Evolutionary conservation across 2,329 filamentous ascomycete species (phyloP).

Genomic region (Curvularia sp.): DNA sequence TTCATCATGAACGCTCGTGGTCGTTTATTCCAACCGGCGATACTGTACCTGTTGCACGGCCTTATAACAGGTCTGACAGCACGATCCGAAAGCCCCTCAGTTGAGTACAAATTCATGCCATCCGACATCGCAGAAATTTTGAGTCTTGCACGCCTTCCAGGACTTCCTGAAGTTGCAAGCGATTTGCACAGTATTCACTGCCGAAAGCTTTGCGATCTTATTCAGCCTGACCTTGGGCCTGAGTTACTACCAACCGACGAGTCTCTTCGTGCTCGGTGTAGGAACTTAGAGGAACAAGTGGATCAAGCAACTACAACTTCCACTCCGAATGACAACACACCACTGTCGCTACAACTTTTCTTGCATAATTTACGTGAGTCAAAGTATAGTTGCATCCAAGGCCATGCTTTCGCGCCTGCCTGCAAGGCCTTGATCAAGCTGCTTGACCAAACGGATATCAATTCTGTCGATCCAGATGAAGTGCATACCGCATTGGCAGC

Average conservation of each 20-base stretch:
- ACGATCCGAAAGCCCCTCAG: background rate
- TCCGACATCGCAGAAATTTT: slow-evolving; percentile 46
- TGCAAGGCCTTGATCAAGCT: slow-evolving; percentile 34
- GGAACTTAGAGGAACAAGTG: slow-evolving; percentile 13
- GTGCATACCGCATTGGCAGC: slow-evolving; percentile 40
- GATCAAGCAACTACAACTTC: background rate
- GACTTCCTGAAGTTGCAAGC: slow-evolving; percentile 54
- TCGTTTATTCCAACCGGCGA: slow-evolving; percentile 52
- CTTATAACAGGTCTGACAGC: slow-evolving; percentile 46
- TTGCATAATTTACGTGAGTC: slow-evolving; percentile 34
- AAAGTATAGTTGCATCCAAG: slow-evolving; percentile 43
- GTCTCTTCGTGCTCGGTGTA: slow-evolving; percentile 21
- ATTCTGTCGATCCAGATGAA: slow-evolving; percentile 18
- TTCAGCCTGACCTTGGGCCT: slow-evolving; percentile 5
- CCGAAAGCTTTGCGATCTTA: slow-evolving; percentile 33
- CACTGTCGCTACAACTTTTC: slow-evolving; percentile 33
- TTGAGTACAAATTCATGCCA: background rate
- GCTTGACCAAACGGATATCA: slow-evolving; percentile 25
- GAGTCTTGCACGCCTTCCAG: slow-evolving; percentile 48
- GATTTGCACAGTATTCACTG: slow-evolving; percentile 49
- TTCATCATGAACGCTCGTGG: slow-evolving; percentile 47
- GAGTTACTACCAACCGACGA: slow-evolving; percentile 30
- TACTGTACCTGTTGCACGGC: slow-evolving; percentile 55
- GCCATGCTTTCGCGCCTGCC: slow-evolving; percentile 35
- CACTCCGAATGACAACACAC: background rate